A percentile compares a stretch with the other conserved stretches of the same genome.
Conservation (phyloP, 306 rosid species). For the Comarum palustre region DNA sequence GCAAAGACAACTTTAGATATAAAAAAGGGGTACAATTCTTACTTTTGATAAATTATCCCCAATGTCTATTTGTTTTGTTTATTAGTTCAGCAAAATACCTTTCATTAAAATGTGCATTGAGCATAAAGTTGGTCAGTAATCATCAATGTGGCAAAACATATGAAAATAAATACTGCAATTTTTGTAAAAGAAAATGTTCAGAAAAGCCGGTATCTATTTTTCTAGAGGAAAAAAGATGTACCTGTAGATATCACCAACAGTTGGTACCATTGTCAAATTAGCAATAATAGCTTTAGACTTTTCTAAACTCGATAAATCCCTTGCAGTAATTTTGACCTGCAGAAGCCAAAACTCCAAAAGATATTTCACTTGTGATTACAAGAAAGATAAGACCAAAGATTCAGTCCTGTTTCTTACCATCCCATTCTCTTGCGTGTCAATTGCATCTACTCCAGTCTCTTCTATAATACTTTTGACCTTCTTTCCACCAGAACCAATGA, state of each 20-base stretch:
- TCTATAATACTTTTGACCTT: conserved; percentile 92
- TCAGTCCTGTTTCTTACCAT: conserved; percentile 50
- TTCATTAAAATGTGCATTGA: neutral
- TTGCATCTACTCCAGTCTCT: conserved; percentile 80
- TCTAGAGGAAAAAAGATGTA: conserved; percentile 2
- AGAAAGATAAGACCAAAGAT: conserved; percentile 7
- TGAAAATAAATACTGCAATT: neutral
- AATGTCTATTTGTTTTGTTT: neutral
- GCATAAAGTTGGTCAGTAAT: conserved; percentile 10
- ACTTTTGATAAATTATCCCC: neutral
- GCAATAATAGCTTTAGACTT: conserved; percentile 74
- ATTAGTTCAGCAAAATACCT: neutral
- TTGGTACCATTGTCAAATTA: conserved; percentile 87
- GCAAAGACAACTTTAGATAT: neutral
- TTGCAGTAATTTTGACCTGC: conserved; percentile 89
- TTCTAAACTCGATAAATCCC: conserved; percentile 74
- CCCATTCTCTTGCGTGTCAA: conserved; percentile 77
- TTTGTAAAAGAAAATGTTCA: neutral
- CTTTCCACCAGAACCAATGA: conserved; percentile 95
- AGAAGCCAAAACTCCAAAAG: conserved; percentile 36
- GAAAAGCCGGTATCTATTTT: neutral
- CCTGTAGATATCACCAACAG: conserved; percentile 87
- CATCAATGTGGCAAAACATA: neutral
- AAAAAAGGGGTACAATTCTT: neutral
- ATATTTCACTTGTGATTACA: conserved; percentile 15